phyloP scores from a whole-genome alignment of 768 basidiomycete genomes.

The Pleurotus sapidus region DNA sequence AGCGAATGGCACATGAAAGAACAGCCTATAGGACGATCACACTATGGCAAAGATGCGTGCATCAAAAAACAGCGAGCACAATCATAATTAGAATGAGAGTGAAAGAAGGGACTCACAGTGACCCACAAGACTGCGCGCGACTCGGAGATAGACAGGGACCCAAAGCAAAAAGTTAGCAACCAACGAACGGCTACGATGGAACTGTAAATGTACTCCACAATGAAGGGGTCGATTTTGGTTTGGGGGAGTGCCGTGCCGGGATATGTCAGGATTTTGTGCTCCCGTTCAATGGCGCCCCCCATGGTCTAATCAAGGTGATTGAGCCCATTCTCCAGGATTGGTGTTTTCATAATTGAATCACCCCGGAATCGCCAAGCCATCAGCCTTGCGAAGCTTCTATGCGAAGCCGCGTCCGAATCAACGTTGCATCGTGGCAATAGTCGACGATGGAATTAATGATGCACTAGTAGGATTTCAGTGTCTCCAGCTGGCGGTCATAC shows the following conservation, averaged over 20 bases:
- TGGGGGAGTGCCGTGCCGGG: slow-evolving; percentile 20
- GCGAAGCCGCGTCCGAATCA: slow-evolving; percentile 29
- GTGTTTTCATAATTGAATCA: no score
- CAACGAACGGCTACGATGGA: no score
- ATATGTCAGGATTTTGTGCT: slow-evolving; percentile 19
- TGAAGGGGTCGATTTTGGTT: slow-evolving; percentile 30
- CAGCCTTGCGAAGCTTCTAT: slow-evolving; percentile 9
- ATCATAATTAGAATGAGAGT: no score
- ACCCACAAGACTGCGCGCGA: no score
- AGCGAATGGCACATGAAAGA: no score
- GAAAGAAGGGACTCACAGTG: no score
- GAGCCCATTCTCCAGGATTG: neutral
- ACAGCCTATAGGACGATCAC: no score
- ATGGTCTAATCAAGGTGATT: slow-evolving; percentile 31
- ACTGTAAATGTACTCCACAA: slow-evolving; percentile 18
- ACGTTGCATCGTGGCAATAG: slow-evolving; percentile 51
- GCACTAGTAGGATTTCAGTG: slow-evolving; percentile 34
- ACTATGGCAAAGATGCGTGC: no score
- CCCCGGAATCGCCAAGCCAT: neutral
- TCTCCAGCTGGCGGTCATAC: neutral
- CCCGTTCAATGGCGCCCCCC: slow-evolving; percentile 20
- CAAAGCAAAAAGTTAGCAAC: no score
- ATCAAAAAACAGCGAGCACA: no score
- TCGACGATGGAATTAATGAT: slow-evolving; percentile 66
- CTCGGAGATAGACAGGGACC: no score